phyloP scores from a whole-genome alignment of 2,329 filamentous ascomycete species.

The Beauveria australis region DNA sequence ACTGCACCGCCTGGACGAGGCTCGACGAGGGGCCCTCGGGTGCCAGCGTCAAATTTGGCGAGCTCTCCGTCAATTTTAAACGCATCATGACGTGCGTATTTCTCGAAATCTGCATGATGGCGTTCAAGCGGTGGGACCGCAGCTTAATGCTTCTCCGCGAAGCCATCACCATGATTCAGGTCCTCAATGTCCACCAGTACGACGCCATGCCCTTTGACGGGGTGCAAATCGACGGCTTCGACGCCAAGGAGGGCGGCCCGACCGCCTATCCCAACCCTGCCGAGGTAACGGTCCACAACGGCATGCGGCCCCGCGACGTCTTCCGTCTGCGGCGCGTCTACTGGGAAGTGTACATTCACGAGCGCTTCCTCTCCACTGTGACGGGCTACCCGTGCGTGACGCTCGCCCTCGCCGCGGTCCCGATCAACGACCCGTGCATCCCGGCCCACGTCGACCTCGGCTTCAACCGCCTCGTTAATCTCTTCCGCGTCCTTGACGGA shows the following conservation, averaged over 20 bases:
- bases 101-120: constrained; percentile 44
- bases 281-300: neutral
- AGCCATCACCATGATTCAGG: constrained; percentile 36
- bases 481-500: constrained; percentile 32
- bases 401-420: constrained; percentile 23
- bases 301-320: constrained; percentile 2
- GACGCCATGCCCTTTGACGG: constrained; percentile 13
- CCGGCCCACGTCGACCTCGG: constrained; percentile 28
- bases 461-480: constrained; percentile 28
- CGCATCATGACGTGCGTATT: constrained; percentile 44
- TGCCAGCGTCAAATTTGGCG: constrained; percentile 28
- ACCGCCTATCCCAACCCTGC: neutral
- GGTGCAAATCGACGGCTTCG: neutral
- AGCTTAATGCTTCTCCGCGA: constrained; percentile 44
- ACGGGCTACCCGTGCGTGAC: constrained; percentile 35
- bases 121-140: constrained; percentile 37
- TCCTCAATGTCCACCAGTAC: constrained; percentile 34
- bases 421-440: constrained; percentile 24
- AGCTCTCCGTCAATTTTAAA: constrained; percentile 34
- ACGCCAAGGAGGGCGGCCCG: neutral
- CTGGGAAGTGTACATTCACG: constrained; percentile 49
- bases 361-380: constrained; percentile 45
- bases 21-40: constrained; percentile 14
- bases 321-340: constrained; percentile 36
- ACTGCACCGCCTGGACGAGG: constrained; percentile 3